Evolutionary conservation across 768 basidiomycete genomes (phyloP).

Genomic region (Auricularia sp.): DNA sequence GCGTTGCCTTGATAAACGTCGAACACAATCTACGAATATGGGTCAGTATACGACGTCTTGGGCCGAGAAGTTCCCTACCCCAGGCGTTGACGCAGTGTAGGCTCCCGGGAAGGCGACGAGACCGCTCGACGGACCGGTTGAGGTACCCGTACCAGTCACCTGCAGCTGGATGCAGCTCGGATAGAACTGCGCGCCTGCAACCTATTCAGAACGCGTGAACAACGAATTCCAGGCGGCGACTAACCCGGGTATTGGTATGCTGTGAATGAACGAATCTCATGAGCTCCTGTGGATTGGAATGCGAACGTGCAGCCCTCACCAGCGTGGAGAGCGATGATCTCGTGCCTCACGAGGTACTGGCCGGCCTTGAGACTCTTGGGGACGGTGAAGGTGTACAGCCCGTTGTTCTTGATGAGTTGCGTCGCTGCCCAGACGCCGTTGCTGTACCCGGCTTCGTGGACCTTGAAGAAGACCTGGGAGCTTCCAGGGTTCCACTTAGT

Average conservation of each 20-base stretch:
- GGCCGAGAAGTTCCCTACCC: not conserved
- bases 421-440: slow-evolving; percentile 38
- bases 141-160: slow-evolving; percentile 37
- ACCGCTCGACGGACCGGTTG: slow-evolving; percentile 26
- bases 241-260: not conserved
- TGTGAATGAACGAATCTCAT: not conserved
- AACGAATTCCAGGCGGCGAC: too few relatives aligned
- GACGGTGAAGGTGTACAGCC: slow-evolving; percentile 38
- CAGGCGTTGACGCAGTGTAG: slow-evolving; percentile 14
- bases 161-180: slow-evolving; percentile 38
- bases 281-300: not conserved
- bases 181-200: slow-evolving; percentile 37
- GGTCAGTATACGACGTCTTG: slow-evolving; percentile 16
- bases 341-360: slow-evolving; percentile 41
- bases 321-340: slow-evolving; percentile 15
- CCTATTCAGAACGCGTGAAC: slow-evolving; percentile 17
- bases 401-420: slow-evolving; percentile 29
- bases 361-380: slow-evolving; percentile 36
- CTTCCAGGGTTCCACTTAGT: slow-evolving; percentile 35
- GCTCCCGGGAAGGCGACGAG: slow-evolving; percentile 39
- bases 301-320: slow-evolving; percentile 15
- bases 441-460: slow-evolving; percentile 36
- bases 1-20: slow-evolving; percentile 11
- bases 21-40: slow-evolving; percentile 13
- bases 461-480: slow-evolving; percentile 42